Conservation (phyloP, 148 eudicot species). For the Talinum fruticosum region DNA sequence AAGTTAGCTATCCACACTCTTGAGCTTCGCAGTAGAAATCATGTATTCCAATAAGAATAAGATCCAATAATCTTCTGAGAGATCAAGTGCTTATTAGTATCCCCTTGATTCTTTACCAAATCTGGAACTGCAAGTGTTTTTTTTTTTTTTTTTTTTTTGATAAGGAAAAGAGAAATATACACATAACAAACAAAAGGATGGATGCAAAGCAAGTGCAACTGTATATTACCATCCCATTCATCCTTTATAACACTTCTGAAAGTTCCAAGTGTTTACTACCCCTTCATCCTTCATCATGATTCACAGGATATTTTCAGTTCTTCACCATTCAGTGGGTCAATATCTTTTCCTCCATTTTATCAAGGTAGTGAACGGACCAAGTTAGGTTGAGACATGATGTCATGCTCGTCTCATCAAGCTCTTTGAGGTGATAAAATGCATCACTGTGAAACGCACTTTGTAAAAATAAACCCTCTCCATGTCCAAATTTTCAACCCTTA, state of each 20-base stretch:
- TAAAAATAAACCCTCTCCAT: neutral
- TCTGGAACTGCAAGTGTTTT: no score
- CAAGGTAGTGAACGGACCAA: neutral
- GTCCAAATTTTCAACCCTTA: no score
- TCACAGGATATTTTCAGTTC: neutral
- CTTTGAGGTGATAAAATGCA: neutral
- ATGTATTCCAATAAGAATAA: neutral
- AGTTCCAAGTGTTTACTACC: no score
- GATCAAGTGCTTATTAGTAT: neutral
- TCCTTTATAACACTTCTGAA: no score
- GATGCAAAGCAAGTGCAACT: no score
- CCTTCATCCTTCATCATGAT: neutral
- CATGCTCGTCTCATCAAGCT: neutral
- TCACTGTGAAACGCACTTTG: neutral
- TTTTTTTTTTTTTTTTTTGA: no score
- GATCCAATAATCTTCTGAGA: neutral
- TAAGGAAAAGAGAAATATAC: no score
- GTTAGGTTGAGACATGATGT: neutral
- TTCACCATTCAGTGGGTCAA: neutral
- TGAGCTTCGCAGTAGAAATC: neutral
- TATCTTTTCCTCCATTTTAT: neutral
- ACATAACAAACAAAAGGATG: no score
- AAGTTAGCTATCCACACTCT: neutral
- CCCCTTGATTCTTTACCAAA: neutral
- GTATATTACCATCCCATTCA: no score